These are phyloP conservation scores for Parafenestella ontariensis DNA, from an alignment of 2,329 filamentous ascomycete genomes.

Conservation along the genomic window DNA sequence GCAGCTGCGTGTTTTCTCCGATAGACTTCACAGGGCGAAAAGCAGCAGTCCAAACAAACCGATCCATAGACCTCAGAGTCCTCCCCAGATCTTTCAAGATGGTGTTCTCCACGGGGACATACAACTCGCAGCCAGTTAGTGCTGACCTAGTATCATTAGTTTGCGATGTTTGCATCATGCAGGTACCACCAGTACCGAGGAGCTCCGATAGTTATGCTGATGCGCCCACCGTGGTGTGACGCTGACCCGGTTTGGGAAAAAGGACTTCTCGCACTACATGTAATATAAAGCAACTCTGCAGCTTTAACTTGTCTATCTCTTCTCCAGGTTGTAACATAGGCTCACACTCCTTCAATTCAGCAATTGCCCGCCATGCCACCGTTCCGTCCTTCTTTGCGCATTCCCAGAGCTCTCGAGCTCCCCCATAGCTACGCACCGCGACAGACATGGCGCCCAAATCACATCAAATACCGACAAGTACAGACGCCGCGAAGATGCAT, in stretches of 20 bases:
- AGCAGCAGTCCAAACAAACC: neutral
- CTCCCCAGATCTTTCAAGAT: neutral
- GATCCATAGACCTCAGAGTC: neutral
- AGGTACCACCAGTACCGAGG: slow-evolving; percentile 20
- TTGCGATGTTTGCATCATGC: slow-evolving; percentile 27
- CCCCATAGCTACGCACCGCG: slow-evolving; percentile 33
- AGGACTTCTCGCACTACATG: slow-evolving; percentile 7
- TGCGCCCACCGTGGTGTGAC: slow-evolving; percentile 45
- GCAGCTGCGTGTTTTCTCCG: neutral
- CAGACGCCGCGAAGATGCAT: slow-evolving; percentile 25
- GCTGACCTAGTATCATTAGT: slow-evolving; percentile 5
- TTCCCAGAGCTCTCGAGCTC: slow-evolving; percentile 37
- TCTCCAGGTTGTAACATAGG: slow-evolving; percentile 23
- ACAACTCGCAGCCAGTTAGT: neutral
- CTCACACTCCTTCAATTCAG: slow-evolving; percentile 1
- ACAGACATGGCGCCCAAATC: slow-evolving; percentile 24
- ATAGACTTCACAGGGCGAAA: neutral
- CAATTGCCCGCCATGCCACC: slow-evolving; percentile 39
- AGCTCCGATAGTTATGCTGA: slow-evolving; percentile 20
- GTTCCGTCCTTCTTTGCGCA: slow-evolving; percentile 32
- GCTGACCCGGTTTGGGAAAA: slow-evolving; percentile 14
- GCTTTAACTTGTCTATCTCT: neutral
- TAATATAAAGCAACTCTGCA: slow-evolving; percentile 12
- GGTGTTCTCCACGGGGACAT: neutral
- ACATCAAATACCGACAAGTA: slow-evolving; percentile 19